phyloP scores from a whole-genome alignment of 257 asterid genomes.

The Marsdenia floribunda region DNA sequence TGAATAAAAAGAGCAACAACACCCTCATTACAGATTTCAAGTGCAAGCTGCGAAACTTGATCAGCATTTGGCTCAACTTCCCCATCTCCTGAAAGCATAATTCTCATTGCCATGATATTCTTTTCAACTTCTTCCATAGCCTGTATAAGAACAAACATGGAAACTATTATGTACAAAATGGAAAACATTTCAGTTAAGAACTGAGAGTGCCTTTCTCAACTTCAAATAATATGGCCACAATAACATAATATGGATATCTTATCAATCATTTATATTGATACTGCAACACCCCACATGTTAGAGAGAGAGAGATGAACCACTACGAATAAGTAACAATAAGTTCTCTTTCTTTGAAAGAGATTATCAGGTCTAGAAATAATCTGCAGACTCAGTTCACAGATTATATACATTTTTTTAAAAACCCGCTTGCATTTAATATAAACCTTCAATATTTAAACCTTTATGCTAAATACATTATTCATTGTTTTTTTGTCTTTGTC shows the following conservation, averaged over 20 bases:
- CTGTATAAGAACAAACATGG: constrained; percentile 33
- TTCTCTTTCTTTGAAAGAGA: neutral
- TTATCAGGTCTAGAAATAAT: neutral
- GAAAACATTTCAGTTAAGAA: neutral
- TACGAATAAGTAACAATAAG: neutral
- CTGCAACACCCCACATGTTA: neutral
- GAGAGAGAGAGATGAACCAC: neutral
- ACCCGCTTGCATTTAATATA: neutral
- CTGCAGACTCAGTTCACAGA: neutral
- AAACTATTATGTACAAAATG: constrained; percentile 5
- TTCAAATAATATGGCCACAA: neutral
- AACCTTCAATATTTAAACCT: too few relatives aligned
- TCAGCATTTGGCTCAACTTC: constrained; percentile 82
- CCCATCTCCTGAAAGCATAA: constrained; percentile 88
- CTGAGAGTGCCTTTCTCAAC: neutral
- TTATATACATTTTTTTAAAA: neutral
- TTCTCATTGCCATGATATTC: constrained; percentile 74
- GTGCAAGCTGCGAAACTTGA: constrained; percentile 66
- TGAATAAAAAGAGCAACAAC: constrained; percentile 82
- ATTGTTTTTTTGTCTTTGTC: neutral
- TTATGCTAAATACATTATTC: too few relatives aligned
- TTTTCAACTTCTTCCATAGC: constrained; percentile 98
- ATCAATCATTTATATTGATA: neutral
- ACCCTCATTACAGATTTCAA: constrained; percentile 84
- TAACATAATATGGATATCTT: neutral